These are phyloP conservation scores for Metarhizium anisopliae DNA, from an alignment of 2,329 filamentous ascomycete species.

Conservation along the genomic window DNA sequence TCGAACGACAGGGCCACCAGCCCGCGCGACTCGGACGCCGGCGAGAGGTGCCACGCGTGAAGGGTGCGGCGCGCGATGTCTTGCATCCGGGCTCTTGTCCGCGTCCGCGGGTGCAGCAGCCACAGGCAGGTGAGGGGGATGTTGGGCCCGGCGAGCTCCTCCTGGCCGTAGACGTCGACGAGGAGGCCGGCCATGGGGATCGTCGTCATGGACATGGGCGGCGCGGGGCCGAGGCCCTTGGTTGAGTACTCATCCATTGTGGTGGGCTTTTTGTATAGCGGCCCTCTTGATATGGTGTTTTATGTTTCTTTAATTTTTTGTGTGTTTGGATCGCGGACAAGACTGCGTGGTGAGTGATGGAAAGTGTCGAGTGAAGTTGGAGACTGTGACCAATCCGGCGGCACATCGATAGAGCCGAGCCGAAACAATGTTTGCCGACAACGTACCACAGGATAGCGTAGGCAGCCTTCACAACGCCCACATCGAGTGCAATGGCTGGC, in stretches of 20 bases:
- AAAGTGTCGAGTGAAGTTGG: no score
- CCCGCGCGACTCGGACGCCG: constrained; percentile 30
- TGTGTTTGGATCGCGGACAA: no score
- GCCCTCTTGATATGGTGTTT: no score
- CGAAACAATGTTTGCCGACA: no score
- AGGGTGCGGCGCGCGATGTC: constrained; percentile 63
- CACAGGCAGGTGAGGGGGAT: constrained; percentile 69
- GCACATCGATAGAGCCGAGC: no score
- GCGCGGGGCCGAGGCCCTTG: constrained; percentile 28
- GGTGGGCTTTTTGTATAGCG: not conserved
- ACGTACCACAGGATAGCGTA: no score
- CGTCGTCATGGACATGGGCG: constrained; percentile 52
- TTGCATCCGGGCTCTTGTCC: constrained; percentile 64
- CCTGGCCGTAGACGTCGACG: constrained; percentile 71
- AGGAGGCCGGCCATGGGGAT: constrained; percentile 70
- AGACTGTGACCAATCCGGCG: no score
- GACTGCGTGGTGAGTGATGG: no score
- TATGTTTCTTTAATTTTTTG: no score
- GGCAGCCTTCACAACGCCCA: no score
- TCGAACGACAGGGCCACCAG: constrained; percentile 82
- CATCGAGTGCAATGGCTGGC: no score
- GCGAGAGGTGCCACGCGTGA: constrained; percentile 52
- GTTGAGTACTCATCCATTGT: constrained; percentile 20
- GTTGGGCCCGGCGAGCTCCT: constrained; percentile 50
- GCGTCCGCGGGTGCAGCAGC: constrained; percentile 76